A percentile compares a stretch with the other conserved stretches of the same genome.
These are phyloP conservation scores for Suhomyces faveliae DNA, from an alignment of 805 yeast species.

Conservation along the genomic window DNA sequence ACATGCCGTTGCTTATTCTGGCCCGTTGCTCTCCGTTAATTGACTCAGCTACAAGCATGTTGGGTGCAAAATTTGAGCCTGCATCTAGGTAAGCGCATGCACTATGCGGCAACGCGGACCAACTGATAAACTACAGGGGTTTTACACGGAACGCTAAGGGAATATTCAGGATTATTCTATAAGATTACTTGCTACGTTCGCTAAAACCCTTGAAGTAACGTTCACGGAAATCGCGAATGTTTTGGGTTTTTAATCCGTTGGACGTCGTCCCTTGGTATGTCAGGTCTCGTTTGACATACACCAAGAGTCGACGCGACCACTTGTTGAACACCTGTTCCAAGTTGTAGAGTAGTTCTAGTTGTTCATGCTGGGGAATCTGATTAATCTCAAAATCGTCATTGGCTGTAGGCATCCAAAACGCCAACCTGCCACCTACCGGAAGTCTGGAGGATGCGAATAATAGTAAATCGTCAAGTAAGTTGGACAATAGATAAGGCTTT, in stretches of 20 bases:
- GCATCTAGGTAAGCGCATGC: background rate
- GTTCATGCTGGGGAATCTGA: conserved; percentile 74
- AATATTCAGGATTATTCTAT: background rate
- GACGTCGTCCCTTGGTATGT: conserved; percentile 49
- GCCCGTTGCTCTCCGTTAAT: background rate
- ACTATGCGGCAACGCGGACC: background rate
- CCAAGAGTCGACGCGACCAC: conserved; percentile 88
- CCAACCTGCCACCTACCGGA: conserved; percentile 73
- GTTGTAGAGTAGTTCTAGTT: conserved; percentile 65
- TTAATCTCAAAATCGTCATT: conserved; percentile 75
- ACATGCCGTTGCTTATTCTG: background rate
- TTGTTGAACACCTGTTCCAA: conserved; percentile 86
- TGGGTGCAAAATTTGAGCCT: conserved; percentile 1
- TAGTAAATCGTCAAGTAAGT: conserved; percentile 74
- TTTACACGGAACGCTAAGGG: background rate
- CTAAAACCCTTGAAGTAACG: conserved; percentile 72
- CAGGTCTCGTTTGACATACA: conserved; percentile 64
- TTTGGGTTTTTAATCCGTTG: conserved; percentile 44
- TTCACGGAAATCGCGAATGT: conserved; percentile 63
- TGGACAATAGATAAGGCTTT: conserved; percentile 80
- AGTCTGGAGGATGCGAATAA: conserved; percentile 69
- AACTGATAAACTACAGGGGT: background rate
- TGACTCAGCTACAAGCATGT: background rate
- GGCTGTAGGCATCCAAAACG: conserved; percentile 98
- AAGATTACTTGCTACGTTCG: conserved; percentile 26